Base-by-base conservation (phyloP, 768 basidiomycete genomes). In the Trametes cinnabarina region DNA sequence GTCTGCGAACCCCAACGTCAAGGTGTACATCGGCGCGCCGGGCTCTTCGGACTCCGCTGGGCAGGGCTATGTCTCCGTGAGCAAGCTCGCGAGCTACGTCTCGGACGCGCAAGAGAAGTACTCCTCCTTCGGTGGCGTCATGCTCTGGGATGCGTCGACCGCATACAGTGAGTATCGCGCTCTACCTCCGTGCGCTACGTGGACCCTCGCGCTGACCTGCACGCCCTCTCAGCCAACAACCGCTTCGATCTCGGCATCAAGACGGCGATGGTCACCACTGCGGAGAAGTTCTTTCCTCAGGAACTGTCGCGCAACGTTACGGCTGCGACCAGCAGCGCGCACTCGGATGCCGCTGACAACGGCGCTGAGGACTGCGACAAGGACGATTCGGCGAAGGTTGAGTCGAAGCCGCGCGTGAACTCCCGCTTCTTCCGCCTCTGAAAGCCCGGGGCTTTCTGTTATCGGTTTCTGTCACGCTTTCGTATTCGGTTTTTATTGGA, bases 11-110 rank as follows among this genome's bases (percentile, higher is more conserved):
- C 73, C 70, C 55, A 78, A 83, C 58, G 82, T 85, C 23, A 84
- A 85, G 69, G 73, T 87, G 15, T 86, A 80, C 72, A 80, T 88
- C 51, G 85, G 84, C 47, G 83, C 82, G 42, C 84, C 86, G 9
- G 86, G 80, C 9, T 79, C 83, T 15, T 70, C 73, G 25, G 70
- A 76, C 4, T 83, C 85, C 5, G 82, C 84, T n/a, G 82, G 82
- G 4, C 74, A 77, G 22, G 86, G 85, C 19, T 86, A 81, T 66
- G 80, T 82, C 19, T 62, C 68, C 51, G 74, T 78, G 20, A 65
- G 60, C 30, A 80, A 76, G 14, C 71, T 86, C 50, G 75, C 73
- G 25, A 74, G 23, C 54, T 81, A 81, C 46, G 74, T 80, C 23
- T 68, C 73, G 32, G 68, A 77, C 55, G 83, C 81, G 73, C 79